Evolutionary conservation across 805 yeast genomes (phyloP), one percentile per base, ranked within the genome.

Genomic region (Lipomyces yamadae): DNA sequence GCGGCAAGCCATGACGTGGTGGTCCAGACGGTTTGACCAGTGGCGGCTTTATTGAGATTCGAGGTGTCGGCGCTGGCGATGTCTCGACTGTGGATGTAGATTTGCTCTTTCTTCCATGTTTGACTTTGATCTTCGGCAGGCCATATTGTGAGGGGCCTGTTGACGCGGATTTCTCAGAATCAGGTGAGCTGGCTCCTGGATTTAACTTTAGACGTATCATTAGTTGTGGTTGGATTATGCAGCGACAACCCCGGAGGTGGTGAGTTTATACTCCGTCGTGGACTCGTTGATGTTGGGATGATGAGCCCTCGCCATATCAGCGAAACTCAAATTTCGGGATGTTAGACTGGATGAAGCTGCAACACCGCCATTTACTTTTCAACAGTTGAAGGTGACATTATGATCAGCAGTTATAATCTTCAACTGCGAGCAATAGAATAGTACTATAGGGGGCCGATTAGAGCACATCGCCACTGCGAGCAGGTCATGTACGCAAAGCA

Each of bases 1-100:
- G 76, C 7, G 87, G 83, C 55, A 79, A 68, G 37, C 68, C 64
- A 29, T 60, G 67, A 30, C 42, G 60, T 1, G 57, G 35, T 3
- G 64, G 60, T 15, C 58, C 66, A 29, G 66, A 30, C 3, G 64
- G 69, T n/a, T 45, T 60, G 32, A 53, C 53, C 3, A 62, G 54
- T 13, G 71, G 67, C 15, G 71, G 70, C 32, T 68, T 68, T 53
- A 68, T 67, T 8, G 70, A 66, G 4, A 68, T 68, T 8, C 71
- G 62, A 4, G 70, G 71, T 11, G 62, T 67, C 8, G 60, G 18
- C 13, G 64, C 42, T 34, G 70, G 29, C n/a, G 54, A 34, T 50
- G 42, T 48, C 42, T 37, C 33, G n/a, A 33, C 32, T 18, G 35
- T n/a, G 29, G 61, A 11, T 1, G 33, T 45, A n/a, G 63, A 11